Percentiles rank a stretch among this genome's conserved stretches.
Evolutionary conservation across 495 filamentous ascomycete genomes (phyloP).

Genomic region (Aspergillus incahuasiensis): DNA sequence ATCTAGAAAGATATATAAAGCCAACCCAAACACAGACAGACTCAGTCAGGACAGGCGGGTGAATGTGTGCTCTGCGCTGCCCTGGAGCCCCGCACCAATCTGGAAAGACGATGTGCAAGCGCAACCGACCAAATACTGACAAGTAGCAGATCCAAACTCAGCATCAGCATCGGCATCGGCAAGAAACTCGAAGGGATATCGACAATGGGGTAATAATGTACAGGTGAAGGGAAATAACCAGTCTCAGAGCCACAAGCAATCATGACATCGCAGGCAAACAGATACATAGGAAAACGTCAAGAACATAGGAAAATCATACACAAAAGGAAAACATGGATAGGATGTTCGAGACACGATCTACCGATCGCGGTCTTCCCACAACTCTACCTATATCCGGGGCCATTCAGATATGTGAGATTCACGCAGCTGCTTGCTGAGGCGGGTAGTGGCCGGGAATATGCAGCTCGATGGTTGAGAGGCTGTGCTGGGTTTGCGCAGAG

Average conservation of each 20-base stretch:
- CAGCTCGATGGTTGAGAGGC: constrained; percentile 11
- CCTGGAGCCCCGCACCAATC: background rate
- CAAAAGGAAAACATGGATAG: constrained; percentile 1
- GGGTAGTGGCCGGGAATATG: constrained; percentile 11
- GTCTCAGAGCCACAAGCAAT: background rate
- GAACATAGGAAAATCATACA: constrained; percentile 6
- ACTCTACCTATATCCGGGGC: background rate
- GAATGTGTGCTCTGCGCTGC: background rate
- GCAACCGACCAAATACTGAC: background rate
- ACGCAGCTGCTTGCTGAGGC: constrained; percentile 1
- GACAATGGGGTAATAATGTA: background rate
- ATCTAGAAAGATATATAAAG: background rate
- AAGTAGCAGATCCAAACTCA: background rate
- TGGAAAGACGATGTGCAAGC: background rate
- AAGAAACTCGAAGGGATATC: background rate
- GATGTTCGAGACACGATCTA: background rate
- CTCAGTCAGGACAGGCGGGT: background rate
- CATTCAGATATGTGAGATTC: background rate
- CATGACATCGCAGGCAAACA: background rate
- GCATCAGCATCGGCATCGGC: no score
- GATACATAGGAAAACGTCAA: background rate
- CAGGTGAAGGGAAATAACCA: background rate
- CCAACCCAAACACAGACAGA: background rate
- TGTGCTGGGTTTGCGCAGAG: constrained; percentile 5
- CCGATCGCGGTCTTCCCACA: background rate